A percentile compares a stretch with the other conserved stretches of the same genome.
Evolutionary conservation across 2,329 filamentous ascomycete genomes (phyloP).

Genomic region (Shiraia sp.): DNA sequence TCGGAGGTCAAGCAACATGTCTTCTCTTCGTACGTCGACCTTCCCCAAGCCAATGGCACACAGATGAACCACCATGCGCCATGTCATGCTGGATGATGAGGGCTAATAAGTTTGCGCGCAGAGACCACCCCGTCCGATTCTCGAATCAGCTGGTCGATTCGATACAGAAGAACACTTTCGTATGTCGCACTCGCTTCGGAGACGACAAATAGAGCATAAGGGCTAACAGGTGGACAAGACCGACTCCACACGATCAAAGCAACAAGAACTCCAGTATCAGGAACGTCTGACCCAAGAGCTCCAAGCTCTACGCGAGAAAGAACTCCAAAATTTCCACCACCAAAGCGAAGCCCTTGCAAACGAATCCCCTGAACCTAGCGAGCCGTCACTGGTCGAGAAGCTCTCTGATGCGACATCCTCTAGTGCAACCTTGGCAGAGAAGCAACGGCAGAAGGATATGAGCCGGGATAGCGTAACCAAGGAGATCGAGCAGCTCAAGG

Average conservation of each 20-base stretch:
- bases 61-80: not conserved
- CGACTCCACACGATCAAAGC: conserved; percentile 81
- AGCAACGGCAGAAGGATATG: conserved; percentile 52
- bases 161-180: conserved; percentile 83
- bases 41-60: conserved; percentile 27
- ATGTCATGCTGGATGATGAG: conserved; percentile 1
- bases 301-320: conserved; percentile 72
- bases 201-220: not conserved
- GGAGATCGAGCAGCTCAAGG: conserved; percentile 61
- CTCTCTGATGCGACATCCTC: conserved; percentile 40
- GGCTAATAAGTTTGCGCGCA: conserved; percentile 47
- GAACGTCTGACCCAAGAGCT: conserved; percentile 84
- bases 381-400: conserved; percentile 42
- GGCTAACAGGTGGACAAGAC: conserved; percentile 60
- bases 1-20: conserved; percentile 60
- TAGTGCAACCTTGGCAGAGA: conserved; percentile 43
- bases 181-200: conserved; percentile 47
- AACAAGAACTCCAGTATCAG: conserved; percentile 86
- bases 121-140: conserved; percentile 68
- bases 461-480: conserved; percentile 58
- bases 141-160: conserved; percentile 82
- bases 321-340: conserved; percentile 69
- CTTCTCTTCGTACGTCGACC: conserved; percentile 60
- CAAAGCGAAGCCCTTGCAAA: conserved; percentile 67
- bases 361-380: conserved; percentile 45